Conservation (phyloP, 768 basidiomycete genomes). For the Lactifluus piperatus region DNA sequence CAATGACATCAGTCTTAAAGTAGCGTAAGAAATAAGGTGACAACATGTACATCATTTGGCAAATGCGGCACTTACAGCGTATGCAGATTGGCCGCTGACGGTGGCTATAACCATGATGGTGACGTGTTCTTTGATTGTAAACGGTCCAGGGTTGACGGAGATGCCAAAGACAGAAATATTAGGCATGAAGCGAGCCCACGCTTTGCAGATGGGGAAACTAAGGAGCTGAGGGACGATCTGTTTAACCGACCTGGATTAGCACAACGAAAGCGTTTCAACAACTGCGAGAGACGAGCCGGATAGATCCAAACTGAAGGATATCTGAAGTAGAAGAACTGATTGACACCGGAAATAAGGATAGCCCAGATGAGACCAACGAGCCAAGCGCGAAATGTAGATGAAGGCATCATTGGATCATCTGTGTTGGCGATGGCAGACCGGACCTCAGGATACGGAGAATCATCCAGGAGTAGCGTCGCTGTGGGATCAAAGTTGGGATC, state of each 20-base stretch:
- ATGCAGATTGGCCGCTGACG: not conserved
- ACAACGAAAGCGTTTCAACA: too few species aligned
- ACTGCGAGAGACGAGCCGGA: not conserved
- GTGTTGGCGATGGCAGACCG: conserved; percentile 41
- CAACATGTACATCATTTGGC: not conserved
- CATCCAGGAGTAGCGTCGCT: conserved; percentile 26
- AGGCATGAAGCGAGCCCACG: too few species aligned
- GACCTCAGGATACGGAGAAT: conserved; percentile 47
- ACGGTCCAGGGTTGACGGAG: not conserved
- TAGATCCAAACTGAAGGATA: conserved; percentile 38
- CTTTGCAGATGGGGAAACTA: conserved; percentile 51
- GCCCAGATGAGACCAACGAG: conserved; percentile 37
- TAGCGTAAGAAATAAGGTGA: too few species aligned
- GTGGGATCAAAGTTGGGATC: conserved; percentile 19
- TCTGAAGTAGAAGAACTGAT: conserved; percentile 69
- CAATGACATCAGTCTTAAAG: too few species aligned
- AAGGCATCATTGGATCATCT: conserved; percentile 36
- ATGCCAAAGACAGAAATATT: conserved; percentile 34
- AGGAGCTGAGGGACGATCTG: conserved; percentile 56
- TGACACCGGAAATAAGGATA: conserved; percentile 57
- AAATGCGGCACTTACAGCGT: not conserved
- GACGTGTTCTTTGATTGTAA: not conserved
- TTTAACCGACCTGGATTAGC: not conserved
- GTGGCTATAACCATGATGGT: not conserved
- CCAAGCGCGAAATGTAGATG: conserved; percentile 31